Evolutionary conservation across 345 rosid species (phyloP), one percentile per base, ranked within the genome.

Genomic region (Microcos paniculata): DNA sequence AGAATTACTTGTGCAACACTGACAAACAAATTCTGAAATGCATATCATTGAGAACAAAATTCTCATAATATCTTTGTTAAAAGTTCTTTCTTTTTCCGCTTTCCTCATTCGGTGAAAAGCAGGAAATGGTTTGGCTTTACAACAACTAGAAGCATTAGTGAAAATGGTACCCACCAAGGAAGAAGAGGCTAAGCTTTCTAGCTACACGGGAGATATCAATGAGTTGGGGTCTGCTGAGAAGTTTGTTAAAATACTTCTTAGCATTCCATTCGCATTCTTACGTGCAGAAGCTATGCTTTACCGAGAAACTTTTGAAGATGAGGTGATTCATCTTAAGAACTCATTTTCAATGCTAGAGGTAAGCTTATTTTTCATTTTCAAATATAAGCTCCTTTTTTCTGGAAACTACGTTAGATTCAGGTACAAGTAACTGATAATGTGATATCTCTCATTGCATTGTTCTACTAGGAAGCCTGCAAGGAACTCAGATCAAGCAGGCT

Each of bases 131-230:
- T 88, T 96, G 79, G 81, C 84, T 43, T 83, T 88, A 70, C 98
- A 92, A 78, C 92, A 93, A 78, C 77, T 96, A 45, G 99, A 96
- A 82, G 99, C 99, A 38, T 84, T 96, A 79, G 91, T 86, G 77
- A 96, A 81, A 83, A 93, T 96, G 98, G 95, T 85, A 15, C 98
- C 97, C 1, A 93, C 92, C 9, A 91, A 96, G 77, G 99, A 96
- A 87, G 99, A 96, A 85, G 98, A 92, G 57, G 16, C 79, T 26
- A 93, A 93, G 82, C 89, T 96, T 26, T 61, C 62, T 45, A 85
- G 87, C 66, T 96, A 88, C 80, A 90, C 84, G 77, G 97, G 98
- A 81, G 81, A 84, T 45, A 82, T 87, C 23, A 88, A 87, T n/a
- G 96, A 96, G 74, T 85, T 93, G 70, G 99, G 94, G 18, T 87